Conservation (phyloP, 2,329 filamentous ascomycete species). For the Colletotrichum euphorbiae region DNA sequence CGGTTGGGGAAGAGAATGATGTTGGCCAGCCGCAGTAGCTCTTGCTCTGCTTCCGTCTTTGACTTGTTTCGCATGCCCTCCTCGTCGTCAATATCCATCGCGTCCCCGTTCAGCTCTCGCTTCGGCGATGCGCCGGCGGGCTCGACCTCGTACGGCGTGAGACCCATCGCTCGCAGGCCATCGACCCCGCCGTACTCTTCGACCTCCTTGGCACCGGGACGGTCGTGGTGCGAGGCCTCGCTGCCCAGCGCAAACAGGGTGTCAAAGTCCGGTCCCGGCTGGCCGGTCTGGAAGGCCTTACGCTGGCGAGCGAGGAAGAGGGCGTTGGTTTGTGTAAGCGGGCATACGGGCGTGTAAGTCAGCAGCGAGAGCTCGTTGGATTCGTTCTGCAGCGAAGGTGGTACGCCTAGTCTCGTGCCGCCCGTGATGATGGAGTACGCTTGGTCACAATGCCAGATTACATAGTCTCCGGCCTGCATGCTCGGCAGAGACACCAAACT, state of each 20-base stretch:
- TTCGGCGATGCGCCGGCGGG: slow-evolving; percentile 46
- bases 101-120: slow-evolving; percentile 38
- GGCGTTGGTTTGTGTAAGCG: slow-evolving; percentile 57
- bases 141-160: slow-evolving; percentile 62
- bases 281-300: slow-evolving; percentile 66
- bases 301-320: slow-evolving; percentile 56
- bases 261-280: slow-evolving; percentile 68
- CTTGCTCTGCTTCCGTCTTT: slow-evolving; percentile 58
- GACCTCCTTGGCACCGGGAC: slow-evolving; percentile 64
- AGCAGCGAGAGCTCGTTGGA: slow-evolving; percentile 59
- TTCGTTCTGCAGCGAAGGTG: slow-evolving; percentile 37
- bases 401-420: slow-evolving; percentile 49
- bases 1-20: slow-evolving; percentile 65
- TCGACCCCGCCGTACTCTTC: slow-evolving; percentile 61
- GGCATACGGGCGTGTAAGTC: slow-evolving; percentile 66
- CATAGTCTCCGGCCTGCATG: slow-evolving; percentile 67
- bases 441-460: slow-evolving; percentile 69
- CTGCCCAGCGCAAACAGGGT: slow-evolving; percentile 62
- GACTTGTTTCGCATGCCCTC: slow-evolving; percentile 45
- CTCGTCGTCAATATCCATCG: slow-evolving; percentile 45
- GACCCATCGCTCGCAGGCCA: slow-evolving; percentile 68
- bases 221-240: slow-evolving; percentile 62
- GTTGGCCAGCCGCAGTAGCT: slow-evolving; percentile 66
- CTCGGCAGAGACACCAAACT: slow-evolving; percentile 68
- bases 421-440: slow-evolving; percentile 65